Conservation (phyloP, 2,329 filamentous ascomycete genomes). For the Paraphoma chrysanthemicola region DNA sequence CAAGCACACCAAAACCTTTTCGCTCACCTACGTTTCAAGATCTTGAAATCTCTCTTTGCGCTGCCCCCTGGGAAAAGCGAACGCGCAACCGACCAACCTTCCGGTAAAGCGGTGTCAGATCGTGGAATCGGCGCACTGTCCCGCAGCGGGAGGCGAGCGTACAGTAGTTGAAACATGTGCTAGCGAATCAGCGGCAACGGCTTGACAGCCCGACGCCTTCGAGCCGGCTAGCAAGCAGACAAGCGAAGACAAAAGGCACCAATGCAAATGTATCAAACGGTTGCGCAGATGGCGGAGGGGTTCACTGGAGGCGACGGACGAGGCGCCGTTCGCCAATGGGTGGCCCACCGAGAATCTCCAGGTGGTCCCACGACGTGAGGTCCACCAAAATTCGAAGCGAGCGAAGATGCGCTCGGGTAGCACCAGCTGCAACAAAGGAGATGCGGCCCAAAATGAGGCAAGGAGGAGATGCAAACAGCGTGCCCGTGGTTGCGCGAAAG, state of each 20-base stretch:
- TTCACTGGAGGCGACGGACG: neutral
- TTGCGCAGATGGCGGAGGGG: slow-evolving; percentile 3
- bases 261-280: neutral
- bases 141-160: neutral
- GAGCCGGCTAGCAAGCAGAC: neutral
- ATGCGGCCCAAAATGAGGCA: slow-evolving; percentile 16
- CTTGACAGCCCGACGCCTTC: neutral
- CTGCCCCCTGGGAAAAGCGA: neutral
- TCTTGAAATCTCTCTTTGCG: neutral
- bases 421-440: slow-evolving; percentile 27
- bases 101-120: neutral
- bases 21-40: neutral
- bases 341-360: slow-evolving; percentile 9
- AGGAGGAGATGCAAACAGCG: slow-evolving; percentile 26
- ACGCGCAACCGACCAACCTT: neutral
- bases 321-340: neutral
- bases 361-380: slow-evolving; percentile 4
- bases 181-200: slow-evolving; percentile 4
- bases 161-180: slow-evolving; percentile 2
- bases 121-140: neutral
- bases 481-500: slow-evolving; percentile 13
- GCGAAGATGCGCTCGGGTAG: slow-evolving; percentile 12
- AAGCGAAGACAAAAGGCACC: neutral
- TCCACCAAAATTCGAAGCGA: slow-evolving; percentile 2
- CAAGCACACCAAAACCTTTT: neutral